phyloP scores from a whole-genome alignment of 2,329 filamentous ascomycete species.

The Cladophialophora exuberans region DNA sequence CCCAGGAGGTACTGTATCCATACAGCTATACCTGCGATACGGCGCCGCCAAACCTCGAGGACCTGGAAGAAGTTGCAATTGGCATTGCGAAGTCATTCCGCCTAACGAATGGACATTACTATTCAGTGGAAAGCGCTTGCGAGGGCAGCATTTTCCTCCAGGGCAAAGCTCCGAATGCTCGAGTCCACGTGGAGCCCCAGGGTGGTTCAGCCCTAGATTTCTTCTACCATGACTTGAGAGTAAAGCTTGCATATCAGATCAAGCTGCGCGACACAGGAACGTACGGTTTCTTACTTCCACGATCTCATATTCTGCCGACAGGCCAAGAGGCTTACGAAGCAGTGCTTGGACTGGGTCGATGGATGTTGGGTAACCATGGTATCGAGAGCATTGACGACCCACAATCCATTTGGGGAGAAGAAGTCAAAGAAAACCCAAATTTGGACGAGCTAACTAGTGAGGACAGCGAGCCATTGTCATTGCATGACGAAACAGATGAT shows the following conservation, averaged over 20 bases:
- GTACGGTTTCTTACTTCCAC: conserved; percentile 90
- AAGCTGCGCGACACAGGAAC: conserved; percentile 91
- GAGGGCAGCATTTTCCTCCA: conserved; percentile 67
- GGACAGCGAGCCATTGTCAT: neutral
- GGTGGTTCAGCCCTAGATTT: conserved; percentile 91
- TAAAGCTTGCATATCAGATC: conserved; percentile 86
- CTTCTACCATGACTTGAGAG: conserved; percentile 86
- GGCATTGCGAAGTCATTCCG: conserved; percentile 89
- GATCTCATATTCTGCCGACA: conserved; percentile 82
- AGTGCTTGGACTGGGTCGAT: conserved; percentile 81
- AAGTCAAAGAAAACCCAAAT: neutral
- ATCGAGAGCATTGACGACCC: conserved; percentile 28
- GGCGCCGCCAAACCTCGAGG: conserved; percentile 83
- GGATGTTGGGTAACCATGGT: conserved; percentile 58
- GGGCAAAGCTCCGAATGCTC: conserved; percentile 37
- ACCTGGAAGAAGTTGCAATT: conserved; percentile 84
- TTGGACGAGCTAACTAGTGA: neutral
- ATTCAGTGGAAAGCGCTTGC: conserved; percentile 82
- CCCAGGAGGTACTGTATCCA: conserved; percentile 90
- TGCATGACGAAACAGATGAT: conserved; percentile 6
- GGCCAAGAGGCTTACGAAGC: conserved; percentile 86
- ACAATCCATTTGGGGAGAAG: conserved; percentile 24
- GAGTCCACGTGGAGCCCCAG: conserved; percentile 68
- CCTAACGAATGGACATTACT: conserved; percentile 73
- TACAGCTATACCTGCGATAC: conserved; percentile 82